Evolutionary conservation across 768 basidiomycete genomes (phyloP).

Genomic region (Mycena maculata): DNA sequence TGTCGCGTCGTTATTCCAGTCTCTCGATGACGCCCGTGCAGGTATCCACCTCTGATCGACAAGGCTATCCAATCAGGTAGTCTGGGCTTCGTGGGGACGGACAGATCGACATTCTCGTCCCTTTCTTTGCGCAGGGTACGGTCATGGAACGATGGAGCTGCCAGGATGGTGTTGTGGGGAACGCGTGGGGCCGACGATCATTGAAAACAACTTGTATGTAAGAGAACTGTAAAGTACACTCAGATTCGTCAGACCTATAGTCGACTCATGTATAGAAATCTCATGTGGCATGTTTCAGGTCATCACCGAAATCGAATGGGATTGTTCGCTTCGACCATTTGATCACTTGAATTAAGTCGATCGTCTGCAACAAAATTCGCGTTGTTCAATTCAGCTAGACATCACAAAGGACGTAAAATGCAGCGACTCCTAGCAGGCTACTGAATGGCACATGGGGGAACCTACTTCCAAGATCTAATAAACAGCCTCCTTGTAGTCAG

Average conservation of each 20-base stretch:
- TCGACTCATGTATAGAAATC: too few species aligned
- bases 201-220: background rate
- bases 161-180: slow-evolving; percentile 52
- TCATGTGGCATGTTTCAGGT: too few species aligned
- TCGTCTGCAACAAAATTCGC: background rate
- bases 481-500: too few species aligned
- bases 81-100: slow-evolving; percentile 63
- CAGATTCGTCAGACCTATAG: too few species aligned
- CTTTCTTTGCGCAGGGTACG: slow-evolving; percentile 57
- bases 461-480: too few species aligned
- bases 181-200: slow-evolving; percentile 7
- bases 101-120: slow-evolving; percentile 59
- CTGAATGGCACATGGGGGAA: too few species aligned
- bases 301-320: too few species aligned
- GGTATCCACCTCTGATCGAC: slow-evolving; percentile 55
- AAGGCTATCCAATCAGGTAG: slow-evolving; percentile 60
- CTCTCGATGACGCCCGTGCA: background rate
- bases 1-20: background rate
- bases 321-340: slow-evolving; percentile 13
- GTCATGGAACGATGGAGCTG: slow-evolving; percentile 58
- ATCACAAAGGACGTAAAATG: background rate
- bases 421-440: too few species aligned
- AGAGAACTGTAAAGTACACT: too few species aligned
- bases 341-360: background rate
- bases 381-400: background rate